phyloP scores from a whole-genome alignment of 768 basidiomycete genomes.

The Cystobasidiopsis lactophilus region DNA sequence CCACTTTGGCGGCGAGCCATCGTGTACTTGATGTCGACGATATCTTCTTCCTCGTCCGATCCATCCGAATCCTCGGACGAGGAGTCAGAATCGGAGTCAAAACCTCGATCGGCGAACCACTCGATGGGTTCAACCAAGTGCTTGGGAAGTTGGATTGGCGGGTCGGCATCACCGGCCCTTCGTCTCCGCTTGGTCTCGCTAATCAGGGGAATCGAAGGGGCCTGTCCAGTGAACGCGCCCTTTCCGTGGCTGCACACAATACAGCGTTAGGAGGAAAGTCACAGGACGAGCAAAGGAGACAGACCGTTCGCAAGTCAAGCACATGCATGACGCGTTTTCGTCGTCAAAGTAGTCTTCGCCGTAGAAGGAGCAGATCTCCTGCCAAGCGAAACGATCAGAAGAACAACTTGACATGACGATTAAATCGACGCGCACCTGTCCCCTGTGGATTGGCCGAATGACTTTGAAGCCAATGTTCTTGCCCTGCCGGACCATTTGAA shows the following conservation, averaged over 20 bases:
- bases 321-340: slow-evolving; percentile 3
- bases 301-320: slow-evolving; percentile 6
- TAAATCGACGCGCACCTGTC: background rate
- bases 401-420: background rate
- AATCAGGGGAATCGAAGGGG: too few relatives aligned
- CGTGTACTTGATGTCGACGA: background rate
- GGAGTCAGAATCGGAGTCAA: background rate
- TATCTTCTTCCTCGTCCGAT: slow-evolving; percentile 4
- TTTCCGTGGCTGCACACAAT: too few relatives aligned
- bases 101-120: background rate
- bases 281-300: too few relatives aligned
- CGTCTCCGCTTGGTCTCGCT: too few relatives aligned
- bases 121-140: too few relatives aligned
- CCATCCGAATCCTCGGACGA: slow-evolving; percentile 1
- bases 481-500: slow-evolving; percentile 7
- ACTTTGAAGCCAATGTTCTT: slow-evolving; percentile 9
- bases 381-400: background rate
- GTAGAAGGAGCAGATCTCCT: slow-evolving; percentile 11
- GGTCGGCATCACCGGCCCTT: too few relatives aligned
- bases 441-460: background rate
- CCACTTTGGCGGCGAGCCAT: background rate
- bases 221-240: too few relatives aligned
- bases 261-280: too few relatives aligned
- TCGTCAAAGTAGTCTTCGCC: slow-evolving; percentile 11
- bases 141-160: too few relatives aligned